Conservation (phyloP, 2,329 filamentous ascomycete species). For the Fusarium falciforme region DNA sequence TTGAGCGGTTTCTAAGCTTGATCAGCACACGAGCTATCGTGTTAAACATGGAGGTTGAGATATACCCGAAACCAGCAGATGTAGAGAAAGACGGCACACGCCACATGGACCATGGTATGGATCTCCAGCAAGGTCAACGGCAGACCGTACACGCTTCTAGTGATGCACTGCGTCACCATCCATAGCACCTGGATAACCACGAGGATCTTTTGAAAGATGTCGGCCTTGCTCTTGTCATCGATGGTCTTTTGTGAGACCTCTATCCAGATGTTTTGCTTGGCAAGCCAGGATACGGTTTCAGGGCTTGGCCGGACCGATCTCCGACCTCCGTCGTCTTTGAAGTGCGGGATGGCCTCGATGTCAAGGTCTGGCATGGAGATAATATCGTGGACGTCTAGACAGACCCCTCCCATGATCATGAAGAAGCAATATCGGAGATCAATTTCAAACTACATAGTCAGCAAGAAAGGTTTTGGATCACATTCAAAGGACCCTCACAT, state of each 20-base stretch:
- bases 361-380: constrained; percentile 7
- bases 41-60: rapidly evolving
- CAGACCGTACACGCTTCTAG: constrained; percentile 45
- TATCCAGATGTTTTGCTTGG: constrained; percentile 17
- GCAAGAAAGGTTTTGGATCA: neutral
- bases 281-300: constrained; percentile 7
- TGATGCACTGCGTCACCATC: constrained; percentile 51
- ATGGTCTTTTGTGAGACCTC: constrained; percentile 35
- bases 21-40: neutral
- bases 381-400: constrained; percentile 20
- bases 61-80: constrained; percentile 35
- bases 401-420: constrained; percentile 46
- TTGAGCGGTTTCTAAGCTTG: constrained; percentile 28
- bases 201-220: constrained; percentile 49
- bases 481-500: neutral
- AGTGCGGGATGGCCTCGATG: neutral
- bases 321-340: neutral
- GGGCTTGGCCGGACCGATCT: constrained; percentile 11
- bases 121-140: constrained; percentile 53
- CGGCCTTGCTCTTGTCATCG: constrained; percentile 52
- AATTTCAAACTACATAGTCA: constrained; percentile 6
- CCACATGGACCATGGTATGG: constrained; percentile 37
- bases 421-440: constrained; percentile 44
- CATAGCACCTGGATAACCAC: constrained; percentile 53
- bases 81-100: constrained; percentile 31